Conservation (phyloP, 2,329 filamentous ascomycete species). For the Arthrobotrys sinensis region DNA sequence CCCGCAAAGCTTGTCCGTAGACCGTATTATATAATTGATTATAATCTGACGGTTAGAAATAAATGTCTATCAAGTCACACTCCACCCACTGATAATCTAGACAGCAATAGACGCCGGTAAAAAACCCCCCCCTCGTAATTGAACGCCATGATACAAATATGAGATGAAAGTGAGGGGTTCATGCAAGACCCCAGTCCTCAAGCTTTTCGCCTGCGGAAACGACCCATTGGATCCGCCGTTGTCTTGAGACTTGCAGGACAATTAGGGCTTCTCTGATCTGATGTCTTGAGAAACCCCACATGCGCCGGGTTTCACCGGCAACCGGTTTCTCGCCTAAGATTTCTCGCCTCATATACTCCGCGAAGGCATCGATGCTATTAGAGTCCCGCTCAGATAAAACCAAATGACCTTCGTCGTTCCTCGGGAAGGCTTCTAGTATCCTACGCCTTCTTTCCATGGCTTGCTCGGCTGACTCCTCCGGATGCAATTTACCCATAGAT, state of each 20-base stretch:
- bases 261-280: slow-evolving; percentile 57
- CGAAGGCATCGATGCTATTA: slow-evolving; percentile 44
- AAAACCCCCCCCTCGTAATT: not conserved
- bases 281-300: slow-evolving; percentile 58
- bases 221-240: slow-evolving; percentile 53
- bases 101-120: slow-evolving; percentile 3
- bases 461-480: slow-evolving; percentile 41
- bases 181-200: slow-evolving; percentile 58
- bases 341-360: slow-evolving; percentile 51
- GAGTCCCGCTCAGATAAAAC: slow-evolving; percentile 51
- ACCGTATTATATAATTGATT: not conserved
- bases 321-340: slow-evolving; percentile 47
- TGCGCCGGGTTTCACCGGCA: slow-evolving; percentile 50
- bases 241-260: slow-evolving; percentile 51
- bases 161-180: not conserved
- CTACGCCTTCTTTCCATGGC: slow-evolving; percentile 44
- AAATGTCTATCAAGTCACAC: not conserved
- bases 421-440: slow-evolving; percentile 39
- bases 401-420: slow-evolving; percentile 34
- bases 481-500: slow-evolving; percentile 43
- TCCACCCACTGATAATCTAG: not conserved
- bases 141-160: slow-evolving; percentile 21
- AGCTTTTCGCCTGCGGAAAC: slow-evolving; percentile 49
- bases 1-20: slow-evolving; percentile 1
- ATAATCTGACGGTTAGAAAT: no score